phyloP scores from a whole-genome alignment of 2,329 filamentous ascomycete genomes.

The Fusarium gaditjirri region DNA sequence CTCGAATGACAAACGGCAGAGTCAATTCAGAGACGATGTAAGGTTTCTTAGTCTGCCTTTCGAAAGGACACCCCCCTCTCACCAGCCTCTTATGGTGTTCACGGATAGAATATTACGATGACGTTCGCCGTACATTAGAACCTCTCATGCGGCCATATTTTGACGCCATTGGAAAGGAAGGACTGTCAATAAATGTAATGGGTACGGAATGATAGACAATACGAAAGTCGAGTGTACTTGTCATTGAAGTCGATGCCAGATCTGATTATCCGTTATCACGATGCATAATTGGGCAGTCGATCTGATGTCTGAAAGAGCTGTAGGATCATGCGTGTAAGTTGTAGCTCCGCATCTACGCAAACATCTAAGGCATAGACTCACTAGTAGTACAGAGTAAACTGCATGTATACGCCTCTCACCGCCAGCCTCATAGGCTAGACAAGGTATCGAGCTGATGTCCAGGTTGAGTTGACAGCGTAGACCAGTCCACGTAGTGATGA shows the following conservation, averaged over 20 bases:
- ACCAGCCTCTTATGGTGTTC: neutral
- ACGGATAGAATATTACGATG: conserved; percentile 8
- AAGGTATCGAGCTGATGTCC: conserved; percentile 6
- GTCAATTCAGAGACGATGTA: neutral
- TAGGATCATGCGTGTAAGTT: conserved; percentile 9
- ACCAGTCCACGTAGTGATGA: conserved; percentile 19
- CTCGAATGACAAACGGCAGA: neutral
- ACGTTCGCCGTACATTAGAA: conserved; percentile 3
- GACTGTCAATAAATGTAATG: neutral
- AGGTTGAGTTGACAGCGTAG: neutral
- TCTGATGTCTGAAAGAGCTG: neutral
- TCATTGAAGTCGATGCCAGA: neutral
- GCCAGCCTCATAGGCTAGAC: conserved; percentile 5
- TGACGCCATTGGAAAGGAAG: neutral
- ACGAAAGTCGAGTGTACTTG: neutral
- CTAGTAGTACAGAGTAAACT: neutral
- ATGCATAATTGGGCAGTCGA: neutral
- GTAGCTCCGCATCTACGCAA: conserved; percentile 1
- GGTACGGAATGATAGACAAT: neutral
- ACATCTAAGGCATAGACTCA: neutral
- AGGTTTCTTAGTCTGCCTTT: neutral
- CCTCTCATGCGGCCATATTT: conserved; percentile 5
- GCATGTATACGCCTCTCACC: conserved; percentile 3
- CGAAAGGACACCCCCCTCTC: neutral
- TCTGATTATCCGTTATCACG: neutral